phyloP scores from a whole-genome alignment of 2,329 filamentous ascomycete genomes.

The Claviceps sp. region DNA sequence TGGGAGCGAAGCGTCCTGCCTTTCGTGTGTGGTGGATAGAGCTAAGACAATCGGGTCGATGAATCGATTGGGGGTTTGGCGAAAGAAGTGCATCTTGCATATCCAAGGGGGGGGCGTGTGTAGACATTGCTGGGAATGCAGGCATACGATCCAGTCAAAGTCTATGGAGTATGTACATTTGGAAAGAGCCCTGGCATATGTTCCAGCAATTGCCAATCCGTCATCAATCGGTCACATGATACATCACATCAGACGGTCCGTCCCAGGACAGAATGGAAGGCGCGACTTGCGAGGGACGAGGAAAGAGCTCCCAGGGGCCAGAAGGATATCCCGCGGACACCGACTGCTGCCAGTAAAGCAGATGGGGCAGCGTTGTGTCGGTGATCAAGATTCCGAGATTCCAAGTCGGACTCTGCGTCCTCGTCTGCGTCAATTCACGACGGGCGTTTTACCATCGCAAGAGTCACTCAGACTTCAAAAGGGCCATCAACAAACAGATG shows the following conservation, averaged over 20 bases:
- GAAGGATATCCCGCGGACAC: no score
- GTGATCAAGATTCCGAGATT: no score
- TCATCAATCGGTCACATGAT: no score
- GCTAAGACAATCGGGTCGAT: not conserved
- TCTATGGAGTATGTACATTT: not conserved
- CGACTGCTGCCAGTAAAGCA: no score
- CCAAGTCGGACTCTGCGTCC: no score
- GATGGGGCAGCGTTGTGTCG: no score
- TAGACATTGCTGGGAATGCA: not conserved
- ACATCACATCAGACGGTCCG: no score
- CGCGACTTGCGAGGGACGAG: slow-evolving; percentile 4
- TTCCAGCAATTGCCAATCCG: not conserved
- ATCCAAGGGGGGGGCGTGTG: not conserved
- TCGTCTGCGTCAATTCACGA: no score
- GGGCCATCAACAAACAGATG: not conserved
- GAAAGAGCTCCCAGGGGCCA: not conserved
- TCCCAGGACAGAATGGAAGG: not conserved
- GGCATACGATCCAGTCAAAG: not conserved
- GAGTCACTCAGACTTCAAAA: no score
- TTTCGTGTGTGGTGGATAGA: no score
- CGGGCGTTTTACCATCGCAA: no score
- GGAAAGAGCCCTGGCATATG: not conserved
- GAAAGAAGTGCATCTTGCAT: not conserved
- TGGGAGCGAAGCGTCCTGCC: not conserved
- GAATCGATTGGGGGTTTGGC: not conserved